A percentile compares a stretch with the other conserved stretches of the same genome.
These are phyloP conservation scores for Craspedostauros australis DNA, from an alignment of 108 stramenopile genomes.

Conservation along the genomic window DNA sequence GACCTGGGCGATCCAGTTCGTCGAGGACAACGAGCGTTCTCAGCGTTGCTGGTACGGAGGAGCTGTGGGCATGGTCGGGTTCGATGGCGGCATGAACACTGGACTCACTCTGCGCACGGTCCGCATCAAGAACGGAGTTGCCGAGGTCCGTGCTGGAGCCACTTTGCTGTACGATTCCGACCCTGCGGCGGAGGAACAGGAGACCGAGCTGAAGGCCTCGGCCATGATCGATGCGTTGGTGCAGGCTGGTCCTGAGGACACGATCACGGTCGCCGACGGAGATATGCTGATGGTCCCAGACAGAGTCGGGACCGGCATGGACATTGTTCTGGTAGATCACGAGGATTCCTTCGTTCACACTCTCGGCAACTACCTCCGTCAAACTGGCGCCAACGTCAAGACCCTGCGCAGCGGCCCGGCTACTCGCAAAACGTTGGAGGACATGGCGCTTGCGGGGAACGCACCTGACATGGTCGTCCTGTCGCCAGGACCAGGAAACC, in stretches of 20 bases:
- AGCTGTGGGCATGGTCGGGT: conserved; percentile 95
- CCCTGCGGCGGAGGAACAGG: conserved; percentile 88
- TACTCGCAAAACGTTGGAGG: conserved; percentile 61
- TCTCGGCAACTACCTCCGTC: conserved; percentile 95
- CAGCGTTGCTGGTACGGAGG: conserved; percentile 97
- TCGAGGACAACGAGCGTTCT: conserved; percentile 92
- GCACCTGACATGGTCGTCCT: conserved; percentile 90
- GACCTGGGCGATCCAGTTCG: conserved; percentile 97
- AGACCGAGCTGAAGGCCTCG: conserved; percentile 97
- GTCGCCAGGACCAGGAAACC: conserved; percentile 97
- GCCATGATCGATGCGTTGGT: conserved; percentile 94
- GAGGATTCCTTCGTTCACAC: conserved; percentile 99
- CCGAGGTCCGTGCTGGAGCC: conserved; percentile 91
- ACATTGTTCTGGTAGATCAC: conserved; percentile 91
- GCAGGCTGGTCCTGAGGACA: conserved; percentile 28
- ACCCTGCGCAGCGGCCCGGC: conserved; percentile 90
- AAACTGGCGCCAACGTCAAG: conserved; percentile 91
- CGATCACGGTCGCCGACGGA: conserved; percentile 2
- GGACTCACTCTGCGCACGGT: conserved; percentile 95
- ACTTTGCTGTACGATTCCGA: conserved; percentile 94
- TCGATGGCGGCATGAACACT: conserved; percentile 95
- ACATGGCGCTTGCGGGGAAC: conserved; percentile 59
- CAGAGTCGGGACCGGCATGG: conserved; percentile 75
- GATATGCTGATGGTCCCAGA: conserved; percentile 10
- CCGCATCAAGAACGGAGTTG: conserved; percentile 88